A percentile compares a stretch with the other conserved stretches of the same genome.
phyloP scores from a whole-genome alignment of 2,329 filamentous ascomycete genomes.

The Calonectria pauciramosa region DNA sequence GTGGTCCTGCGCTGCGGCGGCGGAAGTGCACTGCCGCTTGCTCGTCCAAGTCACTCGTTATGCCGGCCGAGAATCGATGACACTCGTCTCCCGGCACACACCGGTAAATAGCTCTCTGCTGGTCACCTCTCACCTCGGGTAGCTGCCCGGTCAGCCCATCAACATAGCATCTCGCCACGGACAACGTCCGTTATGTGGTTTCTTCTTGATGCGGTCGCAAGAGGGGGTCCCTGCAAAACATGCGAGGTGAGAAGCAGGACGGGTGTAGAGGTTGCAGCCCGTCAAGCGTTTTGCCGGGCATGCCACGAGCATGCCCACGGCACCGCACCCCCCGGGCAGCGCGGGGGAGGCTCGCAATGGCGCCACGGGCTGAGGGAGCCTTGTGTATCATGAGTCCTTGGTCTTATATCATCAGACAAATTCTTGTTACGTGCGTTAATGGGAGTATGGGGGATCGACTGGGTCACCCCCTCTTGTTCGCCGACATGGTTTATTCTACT shows the following conservation, averaged over 20 bases:
- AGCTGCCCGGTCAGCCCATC: slow-evolving; percentile 22
- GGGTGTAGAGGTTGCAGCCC: not conserved
- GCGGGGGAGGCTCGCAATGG: slow-evolving; percentile 19
- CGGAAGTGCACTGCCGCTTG: not conserved
- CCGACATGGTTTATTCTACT: slow-evolving; percentile 3
- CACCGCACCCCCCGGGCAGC: not conserved
- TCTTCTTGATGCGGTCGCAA: not conserved
- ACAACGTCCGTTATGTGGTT: slow-evolving; percentile 20
- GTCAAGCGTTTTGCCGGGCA: slow-evolving; percentile 11
- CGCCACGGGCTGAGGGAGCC: slow-evolving; percentile 17
- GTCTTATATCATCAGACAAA: slow-evolving; percentile 17
- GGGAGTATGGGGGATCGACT: slow-evolving; percentile 16
- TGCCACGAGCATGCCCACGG: not conserved
- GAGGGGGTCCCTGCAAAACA: slow-evolving; percentile 9
- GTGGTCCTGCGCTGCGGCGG: not conserved
- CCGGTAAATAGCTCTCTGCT: not conserved
- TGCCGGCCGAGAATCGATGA: slow-evolving; percentile 9
- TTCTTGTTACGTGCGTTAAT: slow-evolving; percentile 16
- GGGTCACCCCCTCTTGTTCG: slow-evolving; percentile 22
- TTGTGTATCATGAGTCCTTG: slow-evolving; percentile 11
- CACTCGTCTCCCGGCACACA: slow-evolving; percentile 5
- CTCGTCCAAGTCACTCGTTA: slow-evolving; percentile 8
- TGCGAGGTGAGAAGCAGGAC: slow-evolving; percentile 8
- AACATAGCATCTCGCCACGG: slow-evolving; percentile 20
- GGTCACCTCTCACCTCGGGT: slow-evolving; percentile 17